phyloP scores from a whole-genome alignment of 1,284 basidiomycete species.

The Heterobasidion irregulare region DNA sequence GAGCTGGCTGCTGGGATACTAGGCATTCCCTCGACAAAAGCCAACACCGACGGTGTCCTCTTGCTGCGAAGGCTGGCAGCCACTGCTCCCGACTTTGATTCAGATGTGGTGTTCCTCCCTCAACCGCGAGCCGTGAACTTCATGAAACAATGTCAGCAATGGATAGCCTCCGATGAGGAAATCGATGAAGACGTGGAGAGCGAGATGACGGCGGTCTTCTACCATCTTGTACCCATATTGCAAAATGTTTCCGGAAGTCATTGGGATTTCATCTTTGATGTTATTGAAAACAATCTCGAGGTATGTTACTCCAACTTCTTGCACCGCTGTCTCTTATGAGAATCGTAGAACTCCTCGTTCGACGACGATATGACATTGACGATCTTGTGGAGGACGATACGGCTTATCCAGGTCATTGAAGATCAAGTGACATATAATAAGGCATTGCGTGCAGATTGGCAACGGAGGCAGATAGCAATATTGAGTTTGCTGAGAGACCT shows the following conservation, averaged over 20 bases:
- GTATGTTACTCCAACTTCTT: constrained; percentile 31
- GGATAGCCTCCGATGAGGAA: constrained; percentile 76
- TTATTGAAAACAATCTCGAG: constrained; percentile 85
- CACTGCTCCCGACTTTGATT: constrained; percentile 71
- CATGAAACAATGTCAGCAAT: constrained; percentile 79
- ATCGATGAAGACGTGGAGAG: constrained; percentile 70
- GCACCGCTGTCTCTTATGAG: constrained; percentile 1
- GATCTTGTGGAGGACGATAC: constrained; percentile 61
- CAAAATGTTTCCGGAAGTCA: constrained; percentile 84
- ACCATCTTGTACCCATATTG: constrained; percentile 78
- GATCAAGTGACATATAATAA: constrained; percentile 73
- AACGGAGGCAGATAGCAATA: constrained; percentile 43
- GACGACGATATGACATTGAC: constrained; percentile 53
- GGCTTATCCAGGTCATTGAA: constrained; percentile 61
- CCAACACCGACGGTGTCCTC: constrained; percentile 62
- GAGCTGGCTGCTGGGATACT: constrained; percentile 79
- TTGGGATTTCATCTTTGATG: constrained; percentile 90
- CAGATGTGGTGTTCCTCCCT: constrained; percentile 80
- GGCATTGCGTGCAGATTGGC: constrained; percentile 62
- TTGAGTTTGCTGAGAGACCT: constrained; percentile 54
- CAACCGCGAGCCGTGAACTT: constrained; percentile 85
- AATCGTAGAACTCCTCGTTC: constrained; percentile 49
- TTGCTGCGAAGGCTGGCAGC: constrained; percentile 69
- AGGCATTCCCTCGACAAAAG: constrained; percentile 57
- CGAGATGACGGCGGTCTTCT: constrained; percentile 69